phyloP scores from a whole-genome alignment of 495 filamentous ascomycete genomes.

The Xylaria flabelliformis region DNA sequence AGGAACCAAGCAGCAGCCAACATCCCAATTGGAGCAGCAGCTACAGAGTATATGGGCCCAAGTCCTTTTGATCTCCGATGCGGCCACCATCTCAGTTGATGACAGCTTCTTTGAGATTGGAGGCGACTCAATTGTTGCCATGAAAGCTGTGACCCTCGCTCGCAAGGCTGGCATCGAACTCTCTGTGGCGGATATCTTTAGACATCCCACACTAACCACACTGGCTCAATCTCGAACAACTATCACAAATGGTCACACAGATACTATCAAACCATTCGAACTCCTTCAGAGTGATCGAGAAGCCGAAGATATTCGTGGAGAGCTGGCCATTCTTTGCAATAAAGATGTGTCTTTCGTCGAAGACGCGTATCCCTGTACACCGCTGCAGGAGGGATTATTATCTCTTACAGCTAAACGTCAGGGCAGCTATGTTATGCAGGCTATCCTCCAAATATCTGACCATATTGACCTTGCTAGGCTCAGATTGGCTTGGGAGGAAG shows the following conservation, averaged over 20 bases:
- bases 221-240: background rate
- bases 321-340: no score
- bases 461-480: no score
- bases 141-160: slow-evolving; percentile 47
- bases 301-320: no score
- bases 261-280: no score
- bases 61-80: background rate
- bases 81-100: slow-evolving; percentile 22
- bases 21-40: background rate
- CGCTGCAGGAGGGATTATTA: no score
- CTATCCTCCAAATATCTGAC: no score
- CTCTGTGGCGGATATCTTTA: slow-evolving; percentile 35
- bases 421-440: no score
- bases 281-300: no score
- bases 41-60: background rate
- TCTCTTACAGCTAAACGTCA: no score
- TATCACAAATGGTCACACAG: background rate
- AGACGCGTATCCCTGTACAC: no score
- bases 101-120: slow-evolving; percentile 64
- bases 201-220: slow-evolving; percentile 11
- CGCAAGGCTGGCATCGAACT: slow-evolving; percentile 32
- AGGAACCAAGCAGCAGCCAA: background rate
- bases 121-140: slow-evolving; percentile 68
- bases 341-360: no score
- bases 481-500: no score